Evolutionary conservation across 2,329 filamentous ascomycete genomes (phyloP), one percentile per base, ranked within the genome.

Genomic region (Hymenoscyphus repandus): DNA sequence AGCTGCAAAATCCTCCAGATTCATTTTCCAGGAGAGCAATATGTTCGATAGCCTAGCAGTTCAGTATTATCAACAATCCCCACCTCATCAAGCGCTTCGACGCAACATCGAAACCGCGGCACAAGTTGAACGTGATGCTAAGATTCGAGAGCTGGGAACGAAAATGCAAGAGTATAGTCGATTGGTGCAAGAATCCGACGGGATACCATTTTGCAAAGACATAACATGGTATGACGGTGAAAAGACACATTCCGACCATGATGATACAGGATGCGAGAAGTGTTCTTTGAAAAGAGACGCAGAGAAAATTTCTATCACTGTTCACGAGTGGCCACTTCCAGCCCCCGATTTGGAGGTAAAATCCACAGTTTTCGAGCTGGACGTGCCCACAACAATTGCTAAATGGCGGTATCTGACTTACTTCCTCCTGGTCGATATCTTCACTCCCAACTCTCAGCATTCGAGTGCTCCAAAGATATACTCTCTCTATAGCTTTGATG

Each of bases 301-400:
- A 17, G 13, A 5, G 10, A 40, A 18, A 20, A 15, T 40, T 17
- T 40, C 38, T 4, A 40, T 40, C 11, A 17, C n/a, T 15, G 38
- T 40, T 12, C 38, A 40, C 18, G 38, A 40, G 18, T 40, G 38
- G 38, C 38, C 38, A 17, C 34, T 37, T 13, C 34, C 34, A 3
- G 15, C 12, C 15, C 12, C 12, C 5, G 34, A 37, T 5, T 37
- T 17, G 12, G 15, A 37, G 3, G 34, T 9, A 13, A 13, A 37
- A 17, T 76, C 86, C 49, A 69, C 74, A 0, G 51, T 80, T 0
- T 72, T 75, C 0, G 79, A 86, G 47, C 84, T 73, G 60, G 75
- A 77, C 45, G 68, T 72, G 0, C 72, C 83, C n/a, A 68, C 70
- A 0, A 60, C 71, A 0, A 55, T 85, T 53, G 3, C 33, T 61